Percentiles rank a stretch among this genome's conserved stretches.
Conservation (phyloP, 2,329 filamentous ascomycete species). For the Clarireedia monteithiana region DNA sequence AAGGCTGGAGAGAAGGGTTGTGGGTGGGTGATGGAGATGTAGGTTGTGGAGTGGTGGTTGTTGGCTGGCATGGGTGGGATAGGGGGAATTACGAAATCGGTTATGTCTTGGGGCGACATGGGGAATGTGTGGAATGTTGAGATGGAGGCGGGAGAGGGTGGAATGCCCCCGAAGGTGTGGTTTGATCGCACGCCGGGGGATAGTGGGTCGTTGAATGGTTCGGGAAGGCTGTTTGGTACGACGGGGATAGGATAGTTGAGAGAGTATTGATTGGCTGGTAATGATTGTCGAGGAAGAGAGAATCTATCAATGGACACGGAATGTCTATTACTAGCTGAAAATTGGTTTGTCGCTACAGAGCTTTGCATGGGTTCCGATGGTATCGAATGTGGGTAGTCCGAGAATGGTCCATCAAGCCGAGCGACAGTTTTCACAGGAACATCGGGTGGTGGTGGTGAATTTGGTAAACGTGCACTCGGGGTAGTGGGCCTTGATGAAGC, state of each 20-base stretch:
- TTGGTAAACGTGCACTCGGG: neutral
- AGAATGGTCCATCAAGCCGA: neutral
- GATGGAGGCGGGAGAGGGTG: neutral
- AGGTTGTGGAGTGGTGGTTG: neutral
- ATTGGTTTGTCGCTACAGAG: neutral
- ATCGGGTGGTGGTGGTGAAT: neutral
- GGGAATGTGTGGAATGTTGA: conserved; percentile 3
- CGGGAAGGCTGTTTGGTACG: neutral
- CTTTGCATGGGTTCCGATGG: neutral
- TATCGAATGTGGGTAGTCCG: neutral
- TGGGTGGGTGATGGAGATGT: neutral
- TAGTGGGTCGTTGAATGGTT: neutral
- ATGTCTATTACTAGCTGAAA: neutral
- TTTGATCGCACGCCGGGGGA: neutral
- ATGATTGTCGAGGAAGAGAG: neutral
- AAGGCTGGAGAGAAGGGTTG: neutral
- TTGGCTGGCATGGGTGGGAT: neutral
- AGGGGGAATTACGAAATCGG: neutral
- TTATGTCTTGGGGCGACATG: neutral
- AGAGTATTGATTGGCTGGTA: neutral
- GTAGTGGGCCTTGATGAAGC: neutral
- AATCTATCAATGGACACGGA: neutral
- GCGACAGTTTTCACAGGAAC: neutral
- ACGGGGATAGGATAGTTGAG: neutral
- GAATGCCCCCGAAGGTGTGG: conserved; percentile 3